phyloP scores from a whole-genome alignment of 2,329 filamentous ascomycete species.

The Calonectria hawksworthii region DNA sequence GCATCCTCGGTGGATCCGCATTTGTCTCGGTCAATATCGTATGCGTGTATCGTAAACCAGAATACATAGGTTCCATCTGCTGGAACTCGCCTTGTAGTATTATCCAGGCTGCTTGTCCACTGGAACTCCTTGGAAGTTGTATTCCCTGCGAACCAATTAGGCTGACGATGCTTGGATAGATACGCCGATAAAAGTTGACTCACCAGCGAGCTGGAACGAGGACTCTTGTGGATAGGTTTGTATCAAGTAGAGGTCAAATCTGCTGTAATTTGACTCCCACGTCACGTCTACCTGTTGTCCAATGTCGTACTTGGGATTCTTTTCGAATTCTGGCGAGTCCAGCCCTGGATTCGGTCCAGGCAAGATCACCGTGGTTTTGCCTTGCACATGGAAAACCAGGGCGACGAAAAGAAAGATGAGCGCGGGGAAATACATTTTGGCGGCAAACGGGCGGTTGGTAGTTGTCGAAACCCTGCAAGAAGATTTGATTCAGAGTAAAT shows the following conservation, averaged over 20 bases:
- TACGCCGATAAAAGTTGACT: too few species aligned
- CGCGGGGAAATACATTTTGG: background rate
- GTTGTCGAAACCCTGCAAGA: background rate
- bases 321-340: background rate
- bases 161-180: background rate
- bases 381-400: background rate
- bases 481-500: background rate
- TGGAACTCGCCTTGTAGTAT: background rate
- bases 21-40: background rate
- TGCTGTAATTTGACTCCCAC: background rate
- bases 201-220: slow-evolving; percentile 1
- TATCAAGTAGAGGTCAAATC: background rate
- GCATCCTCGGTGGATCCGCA: background rate
- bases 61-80: background rate
- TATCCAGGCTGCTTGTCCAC: background rate
- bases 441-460: background rate
- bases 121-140: background rate
- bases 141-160: background rate
- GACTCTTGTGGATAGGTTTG: background rate
- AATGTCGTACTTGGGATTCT: background rate
- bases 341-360: background rate
- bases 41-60: background rate
- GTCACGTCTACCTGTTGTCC: background rate
- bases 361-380: background rate
- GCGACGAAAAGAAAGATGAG: background rate